Percentiles rank a stretch among this genome's conserved stretches.
phyloP scores from a whole-genome alignment of 768 basidiomycete genomes.

The Calocybe gangraenosa region DNA sequence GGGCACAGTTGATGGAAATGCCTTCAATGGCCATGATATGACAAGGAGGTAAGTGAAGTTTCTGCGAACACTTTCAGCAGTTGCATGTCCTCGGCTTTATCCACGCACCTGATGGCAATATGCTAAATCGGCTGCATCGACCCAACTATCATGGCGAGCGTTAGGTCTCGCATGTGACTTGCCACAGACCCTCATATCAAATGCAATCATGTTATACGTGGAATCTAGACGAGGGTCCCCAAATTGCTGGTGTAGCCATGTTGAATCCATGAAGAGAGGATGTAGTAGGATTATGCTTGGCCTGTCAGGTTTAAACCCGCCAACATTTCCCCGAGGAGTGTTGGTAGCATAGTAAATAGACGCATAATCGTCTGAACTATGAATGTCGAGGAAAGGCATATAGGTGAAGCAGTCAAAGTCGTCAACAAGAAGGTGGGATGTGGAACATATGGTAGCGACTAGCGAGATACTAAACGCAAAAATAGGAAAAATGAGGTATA shows the following conservation, averaged over 20 bases:
- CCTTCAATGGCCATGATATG: constrained; percentile 72
- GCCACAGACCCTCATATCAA: constrained; percentile 67
- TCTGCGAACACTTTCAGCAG: too few relatives aligned
- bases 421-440: not conserved
- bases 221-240: constrained; percentile 58
- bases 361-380: constrained; percentile 59
- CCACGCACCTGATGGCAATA: constrained; percentile 54
- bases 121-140: constrained; percentile 75
- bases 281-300: constrained; percentile 68
- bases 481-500: not conserved
- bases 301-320: constrained; percentile 60
- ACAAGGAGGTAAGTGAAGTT: constrained; percentile 58
- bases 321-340: constrained; percentile 51
- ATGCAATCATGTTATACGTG: constrained; percentile 67
- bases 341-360: constrained; percentile 74
- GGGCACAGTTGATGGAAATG: constrained; percentile 49
- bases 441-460: not conserved
- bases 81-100: too few relatives aligned
- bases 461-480: not conserved
- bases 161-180: constrained; percentile 49
- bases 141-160: constrained; percentile 67
- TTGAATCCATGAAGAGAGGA: constrained; percentile 63
- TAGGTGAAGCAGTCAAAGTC: not conserved
- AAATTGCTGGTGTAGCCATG: constrained; percentile 65
- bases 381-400: constrained; percentile 71